phyloP scores from a whole-genome alignment of 805 yeast genomes.

The Helenozyma baotianmanensis region DNA sequence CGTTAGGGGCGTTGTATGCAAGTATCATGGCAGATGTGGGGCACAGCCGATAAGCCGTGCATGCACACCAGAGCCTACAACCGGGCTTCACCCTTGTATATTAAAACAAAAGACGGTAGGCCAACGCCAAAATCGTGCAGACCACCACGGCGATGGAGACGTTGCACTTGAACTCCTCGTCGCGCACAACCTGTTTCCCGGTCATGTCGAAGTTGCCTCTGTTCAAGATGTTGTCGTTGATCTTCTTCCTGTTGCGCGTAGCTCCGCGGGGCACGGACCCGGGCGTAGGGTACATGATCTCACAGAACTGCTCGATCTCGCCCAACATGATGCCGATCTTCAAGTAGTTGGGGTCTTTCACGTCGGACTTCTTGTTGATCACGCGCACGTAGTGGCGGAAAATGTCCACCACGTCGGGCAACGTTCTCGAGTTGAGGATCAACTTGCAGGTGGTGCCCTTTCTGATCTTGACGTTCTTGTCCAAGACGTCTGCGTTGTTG shows the following conservation, averaged over 20 bases:
- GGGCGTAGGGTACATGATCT: conserved; percentile 61
- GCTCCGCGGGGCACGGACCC: conserved; percentile 48
- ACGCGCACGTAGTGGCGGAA: conserved; percentile 69
- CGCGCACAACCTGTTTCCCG: conserved; percentile 16
- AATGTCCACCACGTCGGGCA: conserved; percentile 69
- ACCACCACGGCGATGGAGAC: too few relatives aligned
- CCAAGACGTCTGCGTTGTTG: conserved; percentile 71
- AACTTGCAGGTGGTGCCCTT: conserved; percentile 81
- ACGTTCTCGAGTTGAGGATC: conserved; percentile 68
- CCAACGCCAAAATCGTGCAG: conserved; percentile 5
- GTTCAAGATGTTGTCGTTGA: conserved; percentile 27
- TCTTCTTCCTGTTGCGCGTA: conserved; percentile 30
- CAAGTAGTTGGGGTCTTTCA: conserved; percentile 81
- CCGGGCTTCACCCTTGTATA: background rate
- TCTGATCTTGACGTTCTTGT: conserved; percentile 76
- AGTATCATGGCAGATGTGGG: too few relatives aligned
- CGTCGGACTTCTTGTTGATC: conserved; percentile 75
- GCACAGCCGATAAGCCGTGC: too few relatives aligned
- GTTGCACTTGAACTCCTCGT: conserved; percentile 18
- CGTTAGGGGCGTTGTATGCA: too few relatives aligned
- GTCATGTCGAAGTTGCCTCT: conserved; percentile 40
- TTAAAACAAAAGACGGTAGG: conserved; percentile 1
- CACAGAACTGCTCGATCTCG: conserved; percentile 83
- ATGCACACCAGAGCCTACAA: too few relatives aligned
- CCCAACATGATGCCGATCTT: conserved; percentile 82